Percentiles rank a stretch among this genome's conserved stretches.
Conservation (phyloP, 495 filamentous ascomycete species). For the Aspergillus sparsus region DNA sequence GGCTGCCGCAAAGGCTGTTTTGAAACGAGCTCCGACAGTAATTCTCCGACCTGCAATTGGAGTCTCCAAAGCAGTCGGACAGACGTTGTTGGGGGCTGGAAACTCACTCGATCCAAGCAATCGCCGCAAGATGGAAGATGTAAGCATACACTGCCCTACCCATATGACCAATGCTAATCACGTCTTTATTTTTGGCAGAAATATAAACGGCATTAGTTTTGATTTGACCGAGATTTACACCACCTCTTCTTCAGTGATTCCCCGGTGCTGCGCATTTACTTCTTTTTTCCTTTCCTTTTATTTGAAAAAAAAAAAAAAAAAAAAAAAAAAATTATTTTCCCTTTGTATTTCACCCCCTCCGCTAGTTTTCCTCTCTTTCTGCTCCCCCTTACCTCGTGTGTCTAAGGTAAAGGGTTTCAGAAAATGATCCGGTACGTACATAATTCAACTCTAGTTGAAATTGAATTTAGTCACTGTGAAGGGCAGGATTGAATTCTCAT, state of each 20-base stretch:
- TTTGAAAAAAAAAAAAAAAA: neutral
- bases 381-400: slow-evolving; percentile 2
- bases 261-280: slow-evolving; percentile 5
- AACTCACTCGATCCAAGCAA: slow-evolving; percentile 88
- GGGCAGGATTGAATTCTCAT: neutral
- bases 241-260: slow-evolving; percentile 14
- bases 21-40: slow-evolving; percentile 81
- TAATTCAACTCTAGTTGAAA: neutral
- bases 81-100: slow-evolving; percentile 88
- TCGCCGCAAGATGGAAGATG: slow-evolving; percentile 81
- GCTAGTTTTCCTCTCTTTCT: neutral
- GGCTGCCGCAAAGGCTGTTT: slow-evolving; percentile 78
- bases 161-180: neutral
- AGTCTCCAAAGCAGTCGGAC: slow-evolving; percentile 83
- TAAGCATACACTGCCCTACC: slow-evolving; percentile 48
- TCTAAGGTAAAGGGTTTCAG: neutral
- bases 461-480: slow-evolving; percentile 4
- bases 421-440: slow-evolving; percentile 4
- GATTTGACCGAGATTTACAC: neutral
- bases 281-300: slow-evolving; percentile 7
- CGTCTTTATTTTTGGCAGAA: slow-evolving; percentile 30
- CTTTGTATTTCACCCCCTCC: neutral
- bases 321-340: no score
- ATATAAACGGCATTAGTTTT: slow-evolving; percentile 45
- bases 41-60: slow-evolving; percentile 90